phyloP scores from a whole-genome alignment of 2,329 filamentous ascomycete genomes.

The Pseudocercospora ulei region DNA sequence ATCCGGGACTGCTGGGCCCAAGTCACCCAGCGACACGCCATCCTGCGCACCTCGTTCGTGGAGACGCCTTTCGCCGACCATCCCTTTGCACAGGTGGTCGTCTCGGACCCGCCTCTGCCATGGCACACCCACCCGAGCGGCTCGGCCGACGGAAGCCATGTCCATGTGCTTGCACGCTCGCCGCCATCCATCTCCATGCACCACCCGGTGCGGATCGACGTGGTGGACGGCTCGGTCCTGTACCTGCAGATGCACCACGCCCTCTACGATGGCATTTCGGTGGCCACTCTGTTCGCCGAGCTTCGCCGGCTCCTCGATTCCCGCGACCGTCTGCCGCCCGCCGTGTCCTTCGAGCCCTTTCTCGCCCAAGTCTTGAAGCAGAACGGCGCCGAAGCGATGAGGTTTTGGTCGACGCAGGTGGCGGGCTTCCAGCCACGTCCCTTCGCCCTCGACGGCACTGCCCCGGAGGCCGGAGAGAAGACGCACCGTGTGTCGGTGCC shows the following conservation, averaged over 20 bases:
- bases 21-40: slow-evolving; percentile 59
- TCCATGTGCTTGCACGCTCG: background rate
- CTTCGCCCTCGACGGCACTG: slow-evolving; percentile 30
- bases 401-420: slow-evolving; percentile 58
- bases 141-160: background rate
- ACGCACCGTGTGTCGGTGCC: slow-evolving; percentile 7
- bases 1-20: slow-evolving; percentile 54
- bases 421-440: slow-evolving; percentile 42
- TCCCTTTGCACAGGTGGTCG: slow-evolving; percentile 63
- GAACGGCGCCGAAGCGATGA: slow-evolving; percentile 43
- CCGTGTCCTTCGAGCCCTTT: slow-evolving; percentile 54
- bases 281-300: slow-evolving; percentile 59
- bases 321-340: slow-evolving; percentile 40
- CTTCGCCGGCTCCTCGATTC: slow-evolving; percentile 50
- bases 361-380: slow-evolving; percentile 49
- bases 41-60: slow-evolving; percentile 67
- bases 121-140: slow-evolving; percentile 32
- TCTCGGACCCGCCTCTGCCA: slow-evolving; percentile 42
- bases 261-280: slow-evolving; percentile 74
- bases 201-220: slow-evolving; percentile 14
- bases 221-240: slow-evolving; percentile 26
- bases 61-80: slow-evolving; percentile 51
- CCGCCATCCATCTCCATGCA: slow-evolving; percentile 4
- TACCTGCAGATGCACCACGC: slow-evolving; percentile 63
- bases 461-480: slow-evolving; percentile 3